Percentiles rank a stretch among this genome's conserved stretches.
Conservation (phyloP, 768 basidiomycete genomes). For the Austroboletus festivus region DNA sequence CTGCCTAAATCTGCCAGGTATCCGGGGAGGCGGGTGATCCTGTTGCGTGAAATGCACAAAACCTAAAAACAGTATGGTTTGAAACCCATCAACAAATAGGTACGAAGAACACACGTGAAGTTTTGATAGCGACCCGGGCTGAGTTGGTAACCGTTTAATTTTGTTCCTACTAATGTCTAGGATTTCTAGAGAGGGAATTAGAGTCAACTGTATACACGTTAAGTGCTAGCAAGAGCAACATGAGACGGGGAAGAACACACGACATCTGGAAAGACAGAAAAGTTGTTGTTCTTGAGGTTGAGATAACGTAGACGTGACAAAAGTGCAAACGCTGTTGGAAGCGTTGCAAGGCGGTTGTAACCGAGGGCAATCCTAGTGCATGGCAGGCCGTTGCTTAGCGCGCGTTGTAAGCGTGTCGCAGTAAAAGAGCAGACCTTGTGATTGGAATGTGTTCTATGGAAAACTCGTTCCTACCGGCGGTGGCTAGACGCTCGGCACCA, state of each 20-base stretch:
- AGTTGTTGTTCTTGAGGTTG: conserved; percentile 81
- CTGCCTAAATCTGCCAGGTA: conserved; percentile 73
- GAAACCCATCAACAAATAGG: background rate
- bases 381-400: conserved; percentile 4
- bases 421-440: conserved; percentile 48
- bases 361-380: conserved; percentile 74
- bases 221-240: conserved; percentile 5
- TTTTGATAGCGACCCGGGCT: conserved; percentile 73
- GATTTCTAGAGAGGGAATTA: conserved; percentile 86
- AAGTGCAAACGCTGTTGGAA: conserved; percentile 72
- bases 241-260: conserved; percentile 46
- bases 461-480: conserved; percentile 46
- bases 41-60: conserved; percentile 84
- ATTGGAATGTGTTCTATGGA: conserved; percentile 51
- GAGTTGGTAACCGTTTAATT: conserved; percentile 72
- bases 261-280: conserved; percentile 81
- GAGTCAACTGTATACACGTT: conserved; percentile 57
- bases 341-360: conserved; percentile 74
- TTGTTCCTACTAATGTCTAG: conserved; percentile 93
- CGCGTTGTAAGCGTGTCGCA: conserved; percentile 3
- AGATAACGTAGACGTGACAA: conserved; percentile 78
- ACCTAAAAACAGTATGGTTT: conserved; percentile 48
- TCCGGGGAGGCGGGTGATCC: conserved; percentile 69
- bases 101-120: conserved; percentile 54
- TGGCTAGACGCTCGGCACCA: conserved; percentile 76